Evolutionary conservation across 139 green algal species (phyloP), one percentile per base, ranked within the genome.

Genomic region (Raphidocelis subcapitata): DNA sequence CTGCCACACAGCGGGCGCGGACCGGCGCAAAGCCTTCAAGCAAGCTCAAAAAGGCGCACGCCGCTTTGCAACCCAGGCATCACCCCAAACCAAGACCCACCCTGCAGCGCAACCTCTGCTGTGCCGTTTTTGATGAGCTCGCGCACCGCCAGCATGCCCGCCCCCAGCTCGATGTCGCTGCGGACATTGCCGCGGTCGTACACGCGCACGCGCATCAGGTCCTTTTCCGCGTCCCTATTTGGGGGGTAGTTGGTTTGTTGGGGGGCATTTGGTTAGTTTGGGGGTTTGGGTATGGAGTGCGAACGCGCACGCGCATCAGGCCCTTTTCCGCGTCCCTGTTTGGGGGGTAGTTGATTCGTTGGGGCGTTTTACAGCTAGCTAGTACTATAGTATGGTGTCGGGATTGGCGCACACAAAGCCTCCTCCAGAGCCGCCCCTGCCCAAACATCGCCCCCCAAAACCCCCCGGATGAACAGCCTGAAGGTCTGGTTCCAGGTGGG

Each of bases 121-220:
- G n/a, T 46, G n/a, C 3, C 33, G n/a, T n/a, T n/a, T n/a, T n/a
- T n/a, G n/a, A n/a, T n/a, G n/a, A n/a, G n/a, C n/a, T n/a, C n/a
- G n/a, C n/a, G n/a, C 49, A 90, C 29, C 0, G 72, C 62, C 31
- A 83, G 2, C 68, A 83, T 82, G 54, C 78, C 78, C 0, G 69
- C 21, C 0, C 85, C 85, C 57, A 91, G 73, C 47, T 84, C 77
- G 28, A 86, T 76, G 52, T 91, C 85, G 16, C 75, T 81, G 51
- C 80, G 81, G 32, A 82, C 31, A 2, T 74, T 41, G 66, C 89
- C 83, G 44, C 71, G 66, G 74, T 91, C 86, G 31, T 79, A 83
- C 29, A 89, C 41, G 5, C 81, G 76, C 12, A 88, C 18, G 37
- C 69, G 64, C 46, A 87, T 26, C 36, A 81, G 20, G 15, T 83